Evolutionary conservation across 805 yeast genomes (phyloP).

Genomic region (Starmerella riodocensis): DNA sequence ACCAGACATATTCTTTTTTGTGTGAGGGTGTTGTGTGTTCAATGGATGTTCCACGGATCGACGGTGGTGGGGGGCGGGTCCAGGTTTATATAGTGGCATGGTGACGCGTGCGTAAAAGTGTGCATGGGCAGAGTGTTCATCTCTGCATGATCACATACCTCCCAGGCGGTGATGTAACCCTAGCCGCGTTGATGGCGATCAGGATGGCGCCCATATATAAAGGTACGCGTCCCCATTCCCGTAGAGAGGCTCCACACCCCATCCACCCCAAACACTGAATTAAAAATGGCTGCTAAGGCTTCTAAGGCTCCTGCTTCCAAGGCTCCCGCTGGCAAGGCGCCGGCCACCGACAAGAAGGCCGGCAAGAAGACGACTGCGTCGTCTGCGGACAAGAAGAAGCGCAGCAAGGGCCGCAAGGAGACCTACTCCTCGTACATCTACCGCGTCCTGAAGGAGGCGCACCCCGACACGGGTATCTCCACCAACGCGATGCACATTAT

Average conservation of each 20-base stretch:
- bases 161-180: constrained; percentile 10
- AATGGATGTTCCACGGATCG: no score
- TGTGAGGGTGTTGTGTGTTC: not conserved
- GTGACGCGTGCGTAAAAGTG: constrained; percentile 8
- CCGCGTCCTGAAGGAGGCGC: constrained; percentile 97
- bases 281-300: constrained; percentile 36
- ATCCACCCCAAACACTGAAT: not conserved
- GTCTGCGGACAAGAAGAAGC: constrained; percentile 71
- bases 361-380: constrained; percentile 81
- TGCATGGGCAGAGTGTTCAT: constrained; percentile 14
- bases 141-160: constrained; percentile 13
- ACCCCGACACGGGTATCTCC: constrained; percentile 99
- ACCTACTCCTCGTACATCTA: constrained; percentile 95
- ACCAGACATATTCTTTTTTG: constrained; percentile 48
- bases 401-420: constrained; percentile 92
- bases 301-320: constrained; percentile 48
- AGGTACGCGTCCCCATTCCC: constrained; percentile 1
- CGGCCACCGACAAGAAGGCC: constrained; percentile 85
- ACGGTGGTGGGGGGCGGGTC: no score
- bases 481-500: constrained; percentile 97
- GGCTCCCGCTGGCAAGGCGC: constrained; percentile 84
- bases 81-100: constrained; percentile 13
- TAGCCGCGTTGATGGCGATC: constrained; percentile 2
- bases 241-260: not conserved
- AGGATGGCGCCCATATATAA: constrained; percentile 7